Evolutionary conservation across 2,329 filamentous ascomycete genomes (phyloP).

Genomic region (Penicillium sp.): DNA sequence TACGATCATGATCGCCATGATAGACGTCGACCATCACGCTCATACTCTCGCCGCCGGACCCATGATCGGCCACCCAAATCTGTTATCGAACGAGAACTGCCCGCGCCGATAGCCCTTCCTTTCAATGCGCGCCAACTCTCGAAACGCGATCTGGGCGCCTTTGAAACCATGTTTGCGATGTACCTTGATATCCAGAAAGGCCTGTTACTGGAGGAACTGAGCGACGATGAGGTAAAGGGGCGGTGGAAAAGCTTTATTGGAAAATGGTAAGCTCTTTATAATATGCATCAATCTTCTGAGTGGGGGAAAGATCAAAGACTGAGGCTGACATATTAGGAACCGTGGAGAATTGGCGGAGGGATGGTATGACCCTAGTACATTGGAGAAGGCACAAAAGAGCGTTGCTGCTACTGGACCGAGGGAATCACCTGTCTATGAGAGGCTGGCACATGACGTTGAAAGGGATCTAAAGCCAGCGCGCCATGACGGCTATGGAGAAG

Average conservation of each 20-base stretch:
- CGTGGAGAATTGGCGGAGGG: constrained; percentile 81
- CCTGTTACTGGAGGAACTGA: constrained; percentile 69
- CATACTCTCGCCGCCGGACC: constrained; percentile 20
- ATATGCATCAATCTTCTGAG: neutral
- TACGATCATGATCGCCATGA: constrained; percentile 9
- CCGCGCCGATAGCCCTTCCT: constrained; percentile 58
- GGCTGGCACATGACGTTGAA: constrained; percentile 17
- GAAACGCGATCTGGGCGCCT: constrained; percentile 69
- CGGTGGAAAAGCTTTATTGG: constrained; percentile 92
- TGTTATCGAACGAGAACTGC: constrained; percentile 22
- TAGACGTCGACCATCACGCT: constrained; percentile 21
- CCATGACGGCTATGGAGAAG: constrained; percentile 33
- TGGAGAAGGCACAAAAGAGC: constrained; percentile 56
- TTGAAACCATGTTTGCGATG: constrained; percentile 75
- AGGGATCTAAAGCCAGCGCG: constrained; percentile 9
- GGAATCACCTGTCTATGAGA: constrained; percentile 3
- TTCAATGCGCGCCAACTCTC: constrained; percentile 68
- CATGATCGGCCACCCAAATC: constrained; percentile 10
- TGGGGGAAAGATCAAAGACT: neutral
- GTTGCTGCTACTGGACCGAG: constrained; percentile 9
- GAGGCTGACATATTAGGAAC: constrained; percentile 69
- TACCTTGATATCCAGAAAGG: constrained; percentile 91
- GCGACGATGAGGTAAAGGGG: constrained; percentile 76
- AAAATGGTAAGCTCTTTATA: constrained; percentile 68
- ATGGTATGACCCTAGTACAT: constrained; percentile 87